Conservation (phyloP, 768 basidiomycete species). For the Pisolithus sp. region DNA sequence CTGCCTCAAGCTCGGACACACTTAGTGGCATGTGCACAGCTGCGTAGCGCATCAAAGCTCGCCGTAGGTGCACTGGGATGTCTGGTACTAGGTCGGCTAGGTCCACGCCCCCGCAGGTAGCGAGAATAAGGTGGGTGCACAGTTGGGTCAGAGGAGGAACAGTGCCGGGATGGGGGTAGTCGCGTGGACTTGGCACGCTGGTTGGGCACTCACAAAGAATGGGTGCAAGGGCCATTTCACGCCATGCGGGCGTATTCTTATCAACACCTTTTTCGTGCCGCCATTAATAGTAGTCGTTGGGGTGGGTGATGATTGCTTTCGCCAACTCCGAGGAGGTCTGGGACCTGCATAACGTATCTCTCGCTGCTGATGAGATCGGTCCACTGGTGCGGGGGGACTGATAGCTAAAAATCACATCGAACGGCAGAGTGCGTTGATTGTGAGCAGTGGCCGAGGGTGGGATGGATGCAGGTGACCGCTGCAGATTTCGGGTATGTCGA, state of each 20-base stretch:
- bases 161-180: constrained; percentile 2
- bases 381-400: not conserved
- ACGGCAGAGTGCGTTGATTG: constrained; percentile 42
- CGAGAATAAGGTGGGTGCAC: constrained; percentile 49
- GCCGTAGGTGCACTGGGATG: constrained; percentile 55
- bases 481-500: constrained; percentile 54
- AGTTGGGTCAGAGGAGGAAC: constrained; percentile 50
- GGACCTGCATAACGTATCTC: constrained; percentile 38
- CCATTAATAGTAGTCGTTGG: not conserved
- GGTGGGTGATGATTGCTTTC: constrained; percentile 16
- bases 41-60: constrained; percentile 50
- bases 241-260: constrained; percentile 37
- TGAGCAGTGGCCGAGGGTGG: constrained; percentile 16
- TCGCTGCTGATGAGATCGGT: not conserved
- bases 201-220: constrained; percentile 26
- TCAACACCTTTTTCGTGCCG: constrained; percentile 1
- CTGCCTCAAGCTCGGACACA: constrained; percentile 40
- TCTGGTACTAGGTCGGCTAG: constrained; percentile 43
- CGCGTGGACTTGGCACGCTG: not conserved
- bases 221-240: constrained; percentile 49
- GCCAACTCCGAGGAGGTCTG: constrained; percentile 56
- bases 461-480: constrained; percentile 17
- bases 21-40: constrained; percentile 54
- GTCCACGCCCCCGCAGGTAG: constrained; percentile 33
- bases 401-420: constrained; percentile 31